These are phyloP conservation scores for Heritiera littoralis DNA, from an alignment of 345 rosid genomes.

Conservation along the genomic window DNA sequence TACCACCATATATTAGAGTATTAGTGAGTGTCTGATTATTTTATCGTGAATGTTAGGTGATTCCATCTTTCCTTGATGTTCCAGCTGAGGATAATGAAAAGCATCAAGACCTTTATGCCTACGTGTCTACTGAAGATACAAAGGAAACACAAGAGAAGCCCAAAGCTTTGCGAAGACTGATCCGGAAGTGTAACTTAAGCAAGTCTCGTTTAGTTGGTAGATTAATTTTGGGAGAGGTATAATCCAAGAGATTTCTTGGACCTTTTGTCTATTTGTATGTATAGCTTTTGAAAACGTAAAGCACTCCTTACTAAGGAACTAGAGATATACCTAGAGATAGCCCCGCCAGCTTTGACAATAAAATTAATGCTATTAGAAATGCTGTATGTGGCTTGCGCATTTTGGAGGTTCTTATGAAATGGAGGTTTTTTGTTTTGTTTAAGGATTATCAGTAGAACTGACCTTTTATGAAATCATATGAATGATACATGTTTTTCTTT, in stretches of 20 bases:
- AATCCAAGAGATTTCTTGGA: conserved; percentile 1
- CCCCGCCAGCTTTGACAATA: background rate
- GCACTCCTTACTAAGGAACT: background rate
- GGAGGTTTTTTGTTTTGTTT: background rate
- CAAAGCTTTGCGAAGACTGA: conserved; percentile 49
- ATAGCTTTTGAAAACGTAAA: background rate
- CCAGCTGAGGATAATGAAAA: conserved; percentile 40
- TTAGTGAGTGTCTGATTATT: background rate
- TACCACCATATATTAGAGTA: background rate
- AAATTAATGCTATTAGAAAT: conserved; percentile 7
- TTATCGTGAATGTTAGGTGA: conserved; percentile 54
- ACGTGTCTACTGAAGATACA: conserved; percentile 56
- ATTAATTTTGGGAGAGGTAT: conserved; percentile 71
- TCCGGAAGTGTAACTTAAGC: conserved; percentile 73
- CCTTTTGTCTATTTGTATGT: background rate
- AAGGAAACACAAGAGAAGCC: conserved; percentile 34
- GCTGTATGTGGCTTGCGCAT: background rate
- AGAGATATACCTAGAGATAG: background rate
- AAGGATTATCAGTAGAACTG: background rate
- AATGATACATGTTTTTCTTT: conserved; percentile 1
- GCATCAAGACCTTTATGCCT: conserved; percentile 53
- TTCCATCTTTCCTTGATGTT: conserved; percentile 60
- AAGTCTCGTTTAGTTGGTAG: conserved; percentile 61
- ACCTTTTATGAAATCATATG: background rate
- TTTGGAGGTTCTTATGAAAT: too few relatives aligned